These are phyloP conservation scores for Colletotrichum orbiculare DNA, from an alignment of 2,329 filamentous ascomycete species.

Conservation along the genomic window DNA sequence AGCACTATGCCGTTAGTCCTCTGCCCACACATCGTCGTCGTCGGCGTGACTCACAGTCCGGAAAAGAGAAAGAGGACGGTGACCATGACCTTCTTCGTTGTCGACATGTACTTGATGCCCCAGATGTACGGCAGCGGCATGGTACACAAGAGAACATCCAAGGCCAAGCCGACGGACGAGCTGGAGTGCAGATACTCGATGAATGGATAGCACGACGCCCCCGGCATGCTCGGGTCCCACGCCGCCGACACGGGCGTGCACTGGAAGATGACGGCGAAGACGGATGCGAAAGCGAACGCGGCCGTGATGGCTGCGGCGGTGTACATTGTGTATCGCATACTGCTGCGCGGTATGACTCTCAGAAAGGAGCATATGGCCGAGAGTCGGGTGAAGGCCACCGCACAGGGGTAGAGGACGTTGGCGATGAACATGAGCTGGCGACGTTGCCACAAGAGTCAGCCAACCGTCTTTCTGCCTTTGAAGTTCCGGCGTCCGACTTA, in stretches of 20 bases:
- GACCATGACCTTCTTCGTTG: constrained; percentile 42
- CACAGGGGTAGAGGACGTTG: constrained; percentile 25
- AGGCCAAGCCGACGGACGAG: constrained; percentile 43
- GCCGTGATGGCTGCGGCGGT: neutral
- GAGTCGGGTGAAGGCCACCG: constrained; percentile 21
- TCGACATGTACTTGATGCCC: constrained; percentile 40
- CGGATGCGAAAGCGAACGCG: constrained; percentile 11
- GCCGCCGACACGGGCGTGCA: constrained; percentile 37
- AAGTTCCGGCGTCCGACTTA: neutral
- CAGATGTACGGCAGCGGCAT: constrained; percentile 45
- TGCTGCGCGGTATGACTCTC: constrained; percentile 1
- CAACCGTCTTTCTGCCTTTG: neutral
- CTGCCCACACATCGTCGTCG: neutral
- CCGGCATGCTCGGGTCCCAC: constrained; percentile 41
- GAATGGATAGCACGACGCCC: constrained; percentile 42
- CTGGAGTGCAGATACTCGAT: constrained; percentile 43
- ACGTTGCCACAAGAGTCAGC: neutral
- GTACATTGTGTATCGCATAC: constrained; percentile 8
- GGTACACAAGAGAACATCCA: constrained; percentile 44
- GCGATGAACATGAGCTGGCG: constrained; percentile 27
- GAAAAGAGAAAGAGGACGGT: constrained; percentile 43
- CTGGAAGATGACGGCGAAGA: constrained; percentile 26
- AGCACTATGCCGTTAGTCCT: constrained; percentile 38
- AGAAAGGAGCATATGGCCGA: constrained; percentile 25
- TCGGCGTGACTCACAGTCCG: constrained; percentile 41